Base-by-base conservation (phyloP, 768 basidiomycete genomes). In the Mrakia gelida region DNA sequence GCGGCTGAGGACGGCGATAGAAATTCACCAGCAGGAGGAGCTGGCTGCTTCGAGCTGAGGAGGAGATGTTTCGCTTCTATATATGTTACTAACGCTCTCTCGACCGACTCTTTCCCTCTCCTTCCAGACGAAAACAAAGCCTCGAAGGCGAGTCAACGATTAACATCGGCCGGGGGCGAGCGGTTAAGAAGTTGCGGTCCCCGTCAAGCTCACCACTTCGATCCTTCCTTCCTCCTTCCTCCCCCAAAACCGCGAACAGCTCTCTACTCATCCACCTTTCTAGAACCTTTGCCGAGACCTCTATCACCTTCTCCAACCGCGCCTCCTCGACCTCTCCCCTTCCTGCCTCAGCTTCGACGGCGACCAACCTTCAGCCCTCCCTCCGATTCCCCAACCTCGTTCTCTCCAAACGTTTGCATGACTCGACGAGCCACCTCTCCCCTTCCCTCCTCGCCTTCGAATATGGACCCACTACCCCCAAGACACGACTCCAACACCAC, bases 1-100 rank as follows among this genome's bases (percentile, higher is more conserved):
- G 3, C 71, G 76, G 70, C 15, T 77, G n/a, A 41, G 71, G 70
- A n/a, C 23, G 49, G 76, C 76, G 30, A 30, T 75, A 18, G 41
- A 75, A 0, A 15, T 62, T 7, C 71, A 73, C 23, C 23, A 56
- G 49, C 13, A 52, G 26, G 71, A 72, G 18, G 18, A 52, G 23
- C 43, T 18, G 23, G 71, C 45, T 18, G 9, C 49, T 21, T 52
- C 49, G n/a, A 11, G 26, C 59, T 59, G 59, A 26, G 59, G 26
- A 59, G 59, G 59, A 59, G 7, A 7, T 9, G 7, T 16, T 49
- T 49, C 49, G 18, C 49, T 9, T 52, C 49, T 52, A 52, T 52
- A 21, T 52, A 52, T 52, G 49, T 52, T 45, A 13, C 49, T 52
- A 21, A 52, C 15, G 9, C 45, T 52, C 15, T 52, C 18, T 52